Conservation (phyloP, 306 rosid genomes). For the Hippophae tibetana region DNA sequence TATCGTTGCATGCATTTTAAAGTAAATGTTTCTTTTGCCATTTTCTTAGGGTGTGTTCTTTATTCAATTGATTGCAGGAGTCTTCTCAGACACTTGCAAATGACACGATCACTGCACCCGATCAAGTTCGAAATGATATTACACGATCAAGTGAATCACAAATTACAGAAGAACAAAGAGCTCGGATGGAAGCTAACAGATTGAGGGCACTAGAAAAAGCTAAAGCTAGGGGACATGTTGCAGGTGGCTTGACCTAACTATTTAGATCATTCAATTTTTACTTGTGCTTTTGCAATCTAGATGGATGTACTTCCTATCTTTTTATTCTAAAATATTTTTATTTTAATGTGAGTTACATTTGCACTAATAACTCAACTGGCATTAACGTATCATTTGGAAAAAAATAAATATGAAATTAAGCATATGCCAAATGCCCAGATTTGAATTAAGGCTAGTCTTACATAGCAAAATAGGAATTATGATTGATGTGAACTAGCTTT, state of each 20-base stretch:
- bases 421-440: too few species aligned
- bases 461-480: too few species aligned
- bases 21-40: neutral
- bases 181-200: conserved; percentile 78
- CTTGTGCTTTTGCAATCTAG: neutral
- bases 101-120: conserved; percentile 9
- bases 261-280: neutral
- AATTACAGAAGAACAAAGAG: conserved; percentile 68
- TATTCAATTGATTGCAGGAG: conserved; percentile 34
- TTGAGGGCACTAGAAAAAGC: conserved; percentile 83
- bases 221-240: conserved; percentile 39
- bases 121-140: conserved; percentile 27
- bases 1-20: neutral
- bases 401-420: too few species aligned
- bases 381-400: too few species aligned
- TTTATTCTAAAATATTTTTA: too few species aligned
- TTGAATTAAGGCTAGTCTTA: too few species aligned
- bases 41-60: neutral
- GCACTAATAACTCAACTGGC: too few species aligned
- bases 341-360: too few species aligned
- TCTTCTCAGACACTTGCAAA: conserved; percentile 24
- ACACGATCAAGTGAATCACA: conserved; percentile 23
- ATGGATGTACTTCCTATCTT: too few species aligned
- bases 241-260: conserved; percentile 22
- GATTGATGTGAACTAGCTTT: too few species aligned